Evolutionary conservation across 805 yeast genomes (phyloP).

Genomic region (Brettanomyces custersianus): DNA sequence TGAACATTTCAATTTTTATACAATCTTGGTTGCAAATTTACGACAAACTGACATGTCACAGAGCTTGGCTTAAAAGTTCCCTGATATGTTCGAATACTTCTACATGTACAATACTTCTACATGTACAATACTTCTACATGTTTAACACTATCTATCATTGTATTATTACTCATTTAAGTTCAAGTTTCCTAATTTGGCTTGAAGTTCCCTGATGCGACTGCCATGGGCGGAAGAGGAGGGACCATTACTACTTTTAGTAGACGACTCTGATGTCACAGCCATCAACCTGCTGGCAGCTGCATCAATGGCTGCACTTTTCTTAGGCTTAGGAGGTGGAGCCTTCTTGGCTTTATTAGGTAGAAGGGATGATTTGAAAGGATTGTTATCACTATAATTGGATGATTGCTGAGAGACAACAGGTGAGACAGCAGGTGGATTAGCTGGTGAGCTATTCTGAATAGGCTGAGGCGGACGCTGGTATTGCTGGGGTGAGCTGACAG

Average conservation of each 20-base stretch:
- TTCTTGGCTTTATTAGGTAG: constrained; percentile 15
- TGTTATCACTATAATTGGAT: too few species aligned
- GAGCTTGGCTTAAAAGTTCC: not conserved
- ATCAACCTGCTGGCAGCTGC: constrained; percentile 8
- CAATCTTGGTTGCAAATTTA: too few species aligned
- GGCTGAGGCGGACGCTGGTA: too few species aligned
- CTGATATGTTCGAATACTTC: not conserved
- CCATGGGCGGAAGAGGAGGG: constrained; percentile 14
- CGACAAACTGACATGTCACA: constrained; percentile 2
- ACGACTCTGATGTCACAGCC: constrained; percentile 24
- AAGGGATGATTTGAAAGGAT: not conserved
- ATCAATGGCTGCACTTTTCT: constrained; percentile 21
- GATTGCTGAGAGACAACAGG: too few species aligned
- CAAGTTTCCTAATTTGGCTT: constrained; percentile 18
- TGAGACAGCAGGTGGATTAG: too few species aligned
- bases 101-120: not conserved
- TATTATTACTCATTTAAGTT: constrained; percentile 10
- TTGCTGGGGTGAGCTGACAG: too few species aligned
- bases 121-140: not conserved
- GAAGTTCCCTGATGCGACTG: constrained; percentile 23
- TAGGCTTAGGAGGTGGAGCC: constrained; percentile 36
- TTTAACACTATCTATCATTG: not conserved
- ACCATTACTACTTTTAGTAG: too few species aligned
- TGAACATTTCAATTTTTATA: too few species aligned
- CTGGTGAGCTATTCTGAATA: too few species aligned